Base-by-base conservation (phyloP, 371 early-diverging fungal genomes). In the Mortierella sp. region DNA sequence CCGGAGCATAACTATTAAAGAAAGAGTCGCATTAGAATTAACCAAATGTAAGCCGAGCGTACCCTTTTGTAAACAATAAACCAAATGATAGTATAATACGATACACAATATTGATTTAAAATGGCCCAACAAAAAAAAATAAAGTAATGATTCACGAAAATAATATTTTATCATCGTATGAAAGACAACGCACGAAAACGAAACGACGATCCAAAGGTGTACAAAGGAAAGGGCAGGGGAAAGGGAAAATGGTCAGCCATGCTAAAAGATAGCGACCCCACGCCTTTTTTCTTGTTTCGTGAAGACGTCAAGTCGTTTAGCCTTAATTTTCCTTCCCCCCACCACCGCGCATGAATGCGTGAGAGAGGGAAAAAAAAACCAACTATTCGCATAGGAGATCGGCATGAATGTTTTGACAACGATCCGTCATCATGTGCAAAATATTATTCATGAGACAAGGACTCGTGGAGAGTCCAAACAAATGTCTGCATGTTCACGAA, bases 1-100 rank as follows among this genome's bases (percentile, higher is more conserved):
- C 96, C 5, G 96, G 95, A 22, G 86, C 87, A 86, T 95, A 95
- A 43, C 91, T 91, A 84, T 61, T 30, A 54, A n/a, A 43, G 35
- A 65, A 47, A 37, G 24, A 5, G n/a, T n/a, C 14, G 14, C n/a
- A 51, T 51, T 16, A 43, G 43, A 43, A 43, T 35, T 8, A 5
- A 22, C 22, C 22, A n/a, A 8, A 16, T 28, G 55, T 55, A 55
- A 55, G 18, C 24, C 6, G 20, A 54, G 20, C 55, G 55, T 28
- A 12, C 20, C 10, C 12, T 54, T 10, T 10, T 26, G 55, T 30
- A 58, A 58, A 58, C 35, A 58, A 58, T 16, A 58, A 58, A 3
- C 14, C 20, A 58, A 58, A 10, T 3, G 9, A 58, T 26, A 14
- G 24, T 9, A 58, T 5, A 58, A 28, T 9, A 28, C 12, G 12